phyloP scores from a whole-genome alignment of 2,329 filamentous ascomycete species.

The Trichoderma atroviride region DNA sequence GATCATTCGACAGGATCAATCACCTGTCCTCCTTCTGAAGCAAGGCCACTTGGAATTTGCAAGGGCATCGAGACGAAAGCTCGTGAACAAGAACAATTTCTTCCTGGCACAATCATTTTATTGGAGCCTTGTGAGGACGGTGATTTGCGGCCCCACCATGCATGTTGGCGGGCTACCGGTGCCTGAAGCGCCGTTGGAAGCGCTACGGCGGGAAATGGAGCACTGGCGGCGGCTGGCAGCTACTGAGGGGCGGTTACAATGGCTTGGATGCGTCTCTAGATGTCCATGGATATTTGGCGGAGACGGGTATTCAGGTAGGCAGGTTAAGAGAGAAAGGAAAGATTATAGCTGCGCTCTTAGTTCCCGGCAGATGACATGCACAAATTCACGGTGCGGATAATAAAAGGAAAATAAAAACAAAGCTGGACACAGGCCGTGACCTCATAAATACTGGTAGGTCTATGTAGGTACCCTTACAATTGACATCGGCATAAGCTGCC shows the following conservation, averaged over 20 bases:
- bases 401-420: background rate
- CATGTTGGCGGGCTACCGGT: background rate
- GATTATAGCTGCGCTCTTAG: background rate
- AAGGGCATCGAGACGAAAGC: background rate
- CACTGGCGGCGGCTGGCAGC: background rate
- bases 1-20: background rate
- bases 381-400: background rate
- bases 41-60: background rate
- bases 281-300: background rate
- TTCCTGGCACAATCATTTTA: background rate
- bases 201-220: conserved; percentile 4
- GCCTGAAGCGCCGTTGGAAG: conserved; percentile 21
- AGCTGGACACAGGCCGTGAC: background rate
- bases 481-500: background rate
- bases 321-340: background rate
- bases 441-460: background rate
- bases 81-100: background rate
- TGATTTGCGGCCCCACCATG: conserved; percentile 1
- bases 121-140: background rate
- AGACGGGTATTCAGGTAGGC: background rate
- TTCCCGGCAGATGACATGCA: background rate
- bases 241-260: background rate
- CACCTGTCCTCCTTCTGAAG: background rate
- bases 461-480: background rate
- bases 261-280: background rate